Conservation (phyloP, 2,329 filamentous ascomycete species). For the Aspergillus brasiliensis region DNA sequence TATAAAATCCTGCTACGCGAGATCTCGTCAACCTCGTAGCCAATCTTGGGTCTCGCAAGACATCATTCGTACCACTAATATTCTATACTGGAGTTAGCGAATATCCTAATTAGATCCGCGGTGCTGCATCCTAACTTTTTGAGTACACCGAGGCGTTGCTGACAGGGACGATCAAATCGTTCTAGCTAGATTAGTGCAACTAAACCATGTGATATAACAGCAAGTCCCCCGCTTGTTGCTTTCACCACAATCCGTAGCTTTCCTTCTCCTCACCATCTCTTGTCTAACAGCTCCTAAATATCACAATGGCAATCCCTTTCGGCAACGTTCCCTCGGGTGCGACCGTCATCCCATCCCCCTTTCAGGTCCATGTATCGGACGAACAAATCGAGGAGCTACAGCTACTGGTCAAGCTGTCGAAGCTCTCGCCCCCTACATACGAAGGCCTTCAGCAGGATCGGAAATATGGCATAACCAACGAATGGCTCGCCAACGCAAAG, state of each 20-base stretch:
- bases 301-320: constrained; percentile 30
- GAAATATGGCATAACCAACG: constrained; percentile 49
- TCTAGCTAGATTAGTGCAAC: background rate
- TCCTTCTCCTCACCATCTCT: background rate
- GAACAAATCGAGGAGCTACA: constrained; percentile 51
- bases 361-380: constrained; percentile 47
- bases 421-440: constrained; percentile 52
- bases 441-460: constrained; percentile 50
- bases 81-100: background rate
- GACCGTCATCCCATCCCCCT: constrained; percentile 43
- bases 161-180: background rate
- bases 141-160: background rate
- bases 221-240: background rate
- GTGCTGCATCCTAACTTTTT: background rate
- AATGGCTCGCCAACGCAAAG: constrained; percentile 51
- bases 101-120: background rate
- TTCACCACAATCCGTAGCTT: background rate
- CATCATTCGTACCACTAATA: background rate
- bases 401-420: constrained; percentile 51
- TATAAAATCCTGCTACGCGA: background rate
- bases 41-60: background rate
- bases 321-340: constrained; percentile 38
- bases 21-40: background rate
- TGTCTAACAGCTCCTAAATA: too few relatives aligned
- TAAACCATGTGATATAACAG: background rate